Base-by-base conservation (phyloP, 176 grass and related monocot species). In the Carex myosuroides region DNA sequence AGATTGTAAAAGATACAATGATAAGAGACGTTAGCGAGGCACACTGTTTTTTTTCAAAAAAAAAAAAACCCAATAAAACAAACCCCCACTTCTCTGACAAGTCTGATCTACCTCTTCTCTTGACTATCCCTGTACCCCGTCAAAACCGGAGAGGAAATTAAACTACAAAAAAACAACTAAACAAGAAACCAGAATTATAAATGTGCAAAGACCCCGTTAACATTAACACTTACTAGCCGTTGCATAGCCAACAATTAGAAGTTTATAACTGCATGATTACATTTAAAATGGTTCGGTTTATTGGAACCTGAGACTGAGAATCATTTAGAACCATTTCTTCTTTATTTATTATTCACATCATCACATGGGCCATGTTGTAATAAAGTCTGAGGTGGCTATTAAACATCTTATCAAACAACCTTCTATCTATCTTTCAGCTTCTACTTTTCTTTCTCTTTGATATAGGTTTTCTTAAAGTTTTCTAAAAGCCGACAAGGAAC, bases 1-100 rank as follows among this genome's bases (percentile, higher is more conserved):
- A 12, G 6, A 11, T 46, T 12, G 69, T 48, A 65, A 65, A 46
- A 65, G 5, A 13, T 13, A 11, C n/a, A 13, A 20, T 3, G 7
- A 50, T 16, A 41, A 66, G 60, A 82, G 59, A 61, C 37, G 79
- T 82, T 64, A 82, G 79, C 18, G 79, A 48, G 39, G 60, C 42
- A 21, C 13, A 81, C 79, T 81, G 17, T 61, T 42, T 80, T 56
- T 42, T 46, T 68, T 29, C 0, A 13, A 37, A 8, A 35, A 33
- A 41, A 30, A 18, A 17, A 58, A 80, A 44, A 56, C 4, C n/a
- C 21, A 68, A 12, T 68, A 3, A 79, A 32, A 79, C 52, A 52
- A 54, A 73, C 17, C 16, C 5, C 57, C 61, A 64, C 21, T 4
- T 64, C 30, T 26, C 56, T 58, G 56, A 58, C 22, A 33, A 14